These are phyloP conservation scores for Collybia sordida DNA, from an alignment of 768 basidiomycete species.

Conservation along the genomic window DNA sequence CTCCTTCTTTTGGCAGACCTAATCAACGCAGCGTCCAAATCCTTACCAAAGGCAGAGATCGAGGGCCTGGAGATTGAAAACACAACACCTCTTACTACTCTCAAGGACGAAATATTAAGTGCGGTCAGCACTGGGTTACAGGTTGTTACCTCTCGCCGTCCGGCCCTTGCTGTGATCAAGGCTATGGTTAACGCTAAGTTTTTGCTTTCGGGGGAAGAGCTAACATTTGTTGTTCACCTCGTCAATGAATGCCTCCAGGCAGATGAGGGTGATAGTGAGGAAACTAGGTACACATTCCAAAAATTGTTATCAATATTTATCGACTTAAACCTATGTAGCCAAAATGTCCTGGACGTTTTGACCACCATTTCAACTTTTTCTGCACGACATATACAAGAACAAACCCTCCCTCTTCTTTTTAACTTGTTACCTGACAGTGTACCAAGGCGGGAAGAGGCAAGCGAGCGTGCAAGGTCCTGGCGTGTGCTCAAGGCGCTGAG, in stretches of 20 bases:
- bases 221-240: slow-evolving; percentile 76
- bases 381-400: slow-evolving; percentile 65
- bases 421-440: slow-evolving; percentile 67
- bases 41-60: slow-evolving; percentile 21
- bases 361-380: slow-evolving; percentile 56
- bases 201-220: slow-evolving; percentile 70
- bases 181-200: slow-evolving; percentile 62
- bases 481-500: slow-evolving; percentile 67
- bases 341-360: slow-evolving; percentile 69
- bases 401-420: slow-evolving; percentile 83
- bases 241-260: slow-evolving; percentile 67
- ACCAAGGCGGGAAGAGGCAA: slow-evolving; percentile 50
- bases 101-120: slow-evolving; percentile 78
- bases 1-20: slow-evolving; percentile 68
- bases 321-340: slow-evolving; percentile 3
- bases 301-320: background rate
- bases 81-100: slow-evolving; percentile 44
- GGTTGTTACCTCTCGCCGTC: slow-evolving; percentile 44
- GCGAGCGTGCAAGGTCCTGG: slow-evolving; percentile 65
- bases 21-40: slow-evolving; percentile 51
- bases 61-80: slow-evolving; percentile 23
- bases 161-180: slow-evolving; percentile 66
- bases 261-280: slow-evolving; percentile 50
- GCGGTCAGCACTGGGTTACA: slow-evolving; percentile 60
- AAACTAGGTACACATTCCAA: slow-evolving; percentile 44